Evolutionary conservation across 768 basidiomycete species (phyloP).

Genomic region (Serpula lacrymans): DNA sequence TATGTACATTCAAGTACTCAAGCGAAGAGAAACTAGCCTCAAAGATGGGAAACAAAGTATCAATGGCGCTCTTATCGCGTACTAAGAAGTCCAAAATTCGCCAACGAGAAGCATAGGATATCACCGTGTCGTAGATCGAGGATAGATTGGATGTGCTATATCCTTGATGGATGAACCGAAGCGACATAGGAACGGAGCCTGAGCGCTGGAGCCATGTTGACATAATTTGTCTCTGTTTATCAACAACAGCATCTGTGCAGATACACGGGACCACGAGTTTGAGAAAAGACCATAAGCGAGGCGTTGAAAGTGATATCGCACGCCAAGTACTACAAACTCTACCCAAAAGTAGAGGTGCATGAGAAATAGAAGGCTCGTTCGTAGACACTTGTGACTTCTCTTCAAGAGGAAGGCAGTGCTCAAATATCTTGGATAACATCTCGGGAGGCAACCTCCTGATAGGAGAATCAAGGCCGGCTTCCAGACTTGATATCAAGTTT

Average conservation of each 20-base stretch:
- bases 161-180: conserved; percentile 17
- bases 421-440: conserved; percentile 22
- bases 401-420: conserved; percentile 13
- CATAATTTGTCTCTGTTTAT: conserved; percentile 15
- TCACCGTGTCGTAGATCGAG: conserved; percentile 15
- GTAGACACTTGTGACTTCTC: background rate
- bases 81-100: conserved; percentile 16
- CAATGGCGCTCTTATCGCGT: conserved; percentile 7
- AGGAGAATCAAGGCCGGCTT: conserved; percentile 14
- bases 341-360: conserved; percentile 24
- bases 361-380: conserved; percentile 3
- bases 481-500: conserved; percentile 12
- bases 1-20: conserved; percentile 15
- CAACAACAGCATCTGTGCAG: conserved; percentile 16
- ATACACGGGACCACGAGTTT: conserved; percentile 17
- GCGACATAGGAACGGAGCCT: conserved; percentile 17
- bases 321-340: conserved; percentile 29
- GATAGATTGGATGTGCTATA: conserved; percentile 19
- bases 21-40: too few species aligned
- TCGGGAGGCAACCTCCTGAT: conserved; percentile 23
- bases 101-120: conserved; percentile 14
- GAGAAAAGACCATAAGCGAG: conserved; percentile 22
- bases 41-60: conserved; percentile 11
- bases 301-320: conserved; percentile 19
- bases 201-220: conserved; percentile 21